phyloP scores from a whole-genome alignment of 164 flowering plant genomes.

The Amborella trichopoda region DNA sequence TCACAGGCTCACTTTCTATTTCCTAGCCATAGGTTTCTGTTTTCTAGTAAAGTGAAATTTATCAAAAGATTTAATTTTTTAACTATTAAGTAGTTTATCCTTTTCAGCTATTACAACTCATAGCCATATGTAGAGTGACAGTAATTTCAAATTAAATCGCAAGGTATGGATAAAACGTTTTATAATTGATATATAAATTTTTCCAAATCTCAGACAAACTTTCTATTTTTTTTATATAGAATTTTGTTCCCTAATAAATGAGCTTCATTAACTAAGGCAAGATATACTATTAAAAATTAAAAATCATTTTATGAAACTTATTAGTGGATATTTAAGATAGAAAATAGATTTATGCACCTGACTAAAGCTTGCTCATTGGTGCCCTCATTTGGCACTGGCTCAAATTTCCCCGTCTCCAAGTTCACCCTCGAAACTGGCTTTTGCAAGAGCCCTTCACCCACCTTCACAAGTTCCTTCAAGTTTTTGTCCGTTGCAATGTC shows the following conservation, averaged over 20 bases:
- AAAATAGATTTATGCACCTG: slow-evolving; percentile 5
- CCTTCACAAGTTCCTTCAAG: slow-evolving; percentile 11
- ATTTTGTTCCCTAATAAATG: too few species aligned
- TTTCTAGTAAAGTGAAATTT: not conserved
- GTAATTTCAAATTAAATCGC: too few species aligned
- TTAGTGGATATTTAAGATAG: too few species aligned
- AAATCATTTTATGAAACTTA: too few species aligned
- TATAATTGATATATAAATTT: too few species aligned
- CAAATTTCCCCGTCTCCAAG: slow-evolving; percentile 12
- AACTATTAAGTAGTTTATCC: not conserved
- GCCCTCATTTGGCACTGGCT: slow-evolving; percentile 3
- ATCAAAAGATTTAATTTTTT: too few species aligned
- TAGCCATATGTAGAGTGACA: too few species aligned
- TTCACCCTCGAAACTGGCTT: slow-evolving; percentile 11
- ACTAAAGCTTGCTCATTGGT: slow-evolving; percentile 14
- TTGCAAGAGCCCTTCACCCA: slow-evolving; percentile 11
- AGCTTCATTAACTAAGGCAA: too few species aligned
- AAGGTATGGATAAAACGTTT: too few species aligned
- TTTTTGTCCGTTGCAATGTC: slow-evolving; percentile 11
- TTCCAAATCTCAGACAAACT: too few species aligned
- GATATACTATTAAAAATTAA: not conserved
- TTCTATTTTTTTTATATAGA: too few species aligned
- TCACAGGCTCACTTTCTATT: not conserved
- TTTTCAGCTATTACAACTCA: too few species aligned
- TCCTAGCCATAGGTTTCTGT: not conserved